These are phyloP conservation scores for Crithidia mellificae DNA, from an alignment of 208 protist species.

Conservation along the genomic window DNA sequence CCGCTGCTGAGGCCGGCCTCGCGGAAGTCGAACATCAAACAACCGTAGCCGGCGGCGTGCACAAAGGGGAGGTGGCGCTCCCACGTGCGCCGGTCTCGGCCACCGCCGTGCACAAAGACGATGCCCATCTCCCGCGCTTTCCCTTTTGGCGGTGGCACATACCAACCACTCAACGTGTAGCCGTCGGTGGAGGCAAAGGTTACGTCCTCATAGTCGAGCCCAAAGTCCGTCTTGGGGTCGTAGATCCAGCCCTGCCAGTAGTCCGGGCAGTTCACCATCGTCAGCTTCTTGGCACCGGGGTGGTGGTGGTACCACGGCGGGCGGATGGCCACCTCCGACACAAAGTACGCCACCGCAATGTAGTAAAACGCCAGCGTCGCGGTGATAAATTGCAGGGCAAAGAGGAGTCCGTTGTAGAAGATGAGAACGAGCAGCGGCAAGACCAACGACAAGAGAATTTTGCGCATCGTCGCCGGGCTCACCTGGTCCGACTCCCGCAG, in stretches of 20 bases:
- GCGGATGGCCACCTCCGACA: constrained; percentile 85
- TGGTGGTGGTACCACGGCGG: constrained; percentile 91
- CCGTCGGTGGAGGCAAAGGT: constrained; percentile 65
- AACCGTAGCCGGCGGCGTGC: constrained; percentile 80
- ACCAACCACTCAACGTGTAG: constrained; percentile 85
- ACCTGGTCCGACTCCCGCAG: constrained; percentile 70
- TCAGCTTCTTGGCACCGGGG: constrained; percentile 56
- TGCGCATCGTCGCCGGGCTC: constrained; percentile 74
- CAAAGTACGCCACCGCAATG: constrained; percentile 81
- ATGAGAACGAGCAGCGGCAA: constrained; percentile 78
- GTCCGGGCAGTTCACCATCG: constrained; percentile 65
- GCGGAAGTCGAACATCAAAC: constrained; percentile 90
- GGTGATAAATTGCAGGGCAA: constrained; percentile 68
- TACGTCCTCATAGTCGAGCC: constrained; percentile 81
- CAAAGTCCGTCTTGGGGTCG: constrained; percentile 84
- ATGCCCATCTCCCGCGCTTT: constrained; percentile 52
- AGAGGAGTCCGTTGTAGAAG: constrained; percentile 75
- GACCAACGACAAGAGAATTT: constrained; percentile 58
- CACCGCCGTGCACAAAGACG: constrained; percentile 90
- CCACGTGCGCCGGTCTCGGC: constrained; percentile 90
- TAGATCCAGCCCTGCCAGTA: constrained; percentile 90
- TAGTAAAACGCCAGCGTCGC: constrained; percentile 77
- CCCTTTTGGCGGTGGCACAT: constrained; percentile 55
- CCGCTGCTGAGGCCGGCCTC: constrained; percentile 89
- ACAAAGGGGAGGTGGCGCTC: constrained; percentile 87